phyloP scores from a whole-genome alignment of 2,329 filamentous ascomycete genomes.

The Tolypocladium ophioglossoides region DNA sequence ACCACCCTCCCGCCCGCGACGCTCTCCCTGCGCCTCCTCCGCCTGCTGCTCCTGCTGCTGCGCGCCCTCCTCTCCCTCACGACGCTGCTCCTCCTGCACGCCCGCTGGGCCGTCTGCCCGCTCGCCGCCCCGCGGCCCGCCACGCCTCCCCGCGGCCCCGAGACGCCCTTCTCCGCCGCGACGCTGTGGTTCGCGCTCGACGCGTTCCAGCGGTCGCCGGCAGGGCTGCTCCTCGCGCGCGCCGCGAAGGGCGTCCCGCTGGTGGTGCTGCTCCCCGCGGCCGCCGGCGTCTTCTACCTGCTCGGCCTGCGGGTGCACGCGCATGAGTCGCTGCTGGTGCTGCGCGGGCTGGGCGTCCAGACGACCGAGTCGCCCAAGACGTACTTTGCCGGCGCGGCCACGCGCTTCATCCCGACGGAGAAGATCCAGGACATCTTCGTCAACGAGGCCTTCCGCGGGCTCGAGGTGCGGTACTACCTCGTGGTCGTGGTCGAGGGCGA shows the following conservation, averaged over 20 bases:
- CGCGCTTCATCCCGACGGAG: constrained; percentile 71
- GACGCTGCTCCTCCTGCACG: constrained; percentile 38
- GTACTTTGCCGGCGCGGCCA: constrained; percentile 43
- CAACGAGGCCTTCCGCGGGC: constrained; percentile 88
- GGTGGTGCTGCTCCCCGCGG: constrained; percentile 27
- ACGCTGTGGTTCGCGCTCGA: constrained; percentile 15
- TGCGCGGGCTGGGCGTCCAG: constrained; percentile 84
- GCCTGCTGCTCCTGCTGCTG: constrained; percentile 30
- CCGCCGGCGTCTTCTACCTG: constrained; percentile 28
- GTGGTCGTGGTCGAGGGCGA: constrained; percentile 86
- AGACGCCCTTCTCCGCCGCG: constrained; percentile 9
- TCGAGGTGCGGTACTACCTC: constrained; percentile 83
- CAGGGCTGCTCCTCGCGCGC: constrained; percentile 18
- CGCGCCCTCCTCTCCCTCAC: constrained; percentile 31
- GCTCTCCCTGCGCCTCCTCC: constrained; percentile 33
- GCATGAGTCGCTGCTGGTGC: constrained; percentile 79
- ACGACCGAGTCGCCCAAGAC: constrained; percentile 56
- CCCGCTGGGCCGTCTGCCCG: constrained; percentile 30
- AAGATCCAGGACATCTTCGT: constrained; percentile 90
- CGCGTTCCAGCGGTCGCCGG: constrained; percentile 17
- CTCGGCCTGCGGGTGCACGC: constrained; percentile 36
- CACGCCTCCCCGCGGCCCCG: constrained; percentile 6
- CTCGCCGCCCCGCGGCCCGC: constrained; percentile 11
- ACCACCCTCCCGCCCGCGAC: constrained; percentile 59
- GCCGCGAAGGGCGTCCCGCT: constrained; percentile 25